Conservation (phyloP, 768 basidiomycete species). For the Stropharia rugosoannulata region DNA sequence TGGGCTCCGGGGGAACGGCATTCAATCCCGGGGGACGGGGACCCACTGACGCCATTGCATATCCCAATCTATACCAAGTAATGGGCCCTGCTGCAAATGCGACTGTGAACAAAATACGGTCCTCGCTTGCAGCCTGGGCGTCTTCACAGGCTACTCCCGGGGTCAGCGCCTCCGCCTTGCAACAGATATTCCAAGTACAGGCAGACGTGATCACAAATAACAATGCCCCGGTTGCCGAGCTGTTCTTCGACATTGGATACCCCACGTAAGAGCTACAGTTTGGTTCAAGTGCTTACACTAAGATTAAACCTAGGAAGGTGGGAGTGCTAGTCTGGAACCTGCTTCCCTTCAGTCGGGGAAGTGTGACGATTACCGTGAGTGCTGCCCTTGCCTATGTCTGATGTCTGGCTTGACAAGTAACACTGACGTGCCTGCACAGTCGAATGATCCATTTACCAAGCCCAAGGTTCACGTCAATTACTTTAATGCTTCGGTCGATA, state of each 20-base stretch:
- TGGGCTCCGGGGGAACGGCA: constrained; percentile 39
- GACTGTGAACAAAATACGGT: constrained; percentile 34
- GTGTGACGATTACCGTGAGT: constrained; percentile 42
- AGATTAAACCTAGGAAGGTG: constrained; percentile 29
- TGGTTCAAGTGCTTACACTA: background rate
- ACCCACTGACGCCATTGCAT: constrained; percentile 50
- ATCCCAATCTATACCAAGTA: constrained; percentile 48
- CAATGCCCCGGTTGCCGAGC: constrained; percentile 45
- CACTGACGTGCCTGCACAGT: constrained; percentile 23
- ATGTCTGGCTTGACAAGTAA: background rate
- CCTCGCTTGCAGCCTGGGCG: constrained; percentile 41
- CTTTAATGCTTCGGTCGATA: constrained; percentile 47
- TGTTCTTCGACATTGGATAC: constrained; percentile 46
- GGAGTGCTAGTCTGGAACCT: constrained; percentile 55
- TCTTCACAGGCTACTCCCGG: constrained; percentile 39
- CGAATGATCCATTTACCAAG: constrained; percentile 43
- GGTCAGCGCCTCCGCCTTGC: constrained; percentile 37
- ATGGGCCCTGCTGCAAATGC: constrained; percentile 33
- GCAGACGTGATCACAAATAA: constrained; percentile 46
- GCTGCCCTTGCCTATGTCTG: background rate
- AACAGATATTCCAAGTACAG: constrained; percentile 44
- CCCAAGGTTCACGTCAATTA: constrained; percentile 51
- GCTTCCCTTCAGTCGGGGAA: constrained; percentile 54
- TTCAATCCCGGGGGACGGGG: constrained; percentile 41
- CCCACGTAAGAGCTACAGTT: constrained; percentile 34